Conservation (phyloP, 2,329 filamentous ascomycete genomes). For the Neoascochyta sp. region DNA sequence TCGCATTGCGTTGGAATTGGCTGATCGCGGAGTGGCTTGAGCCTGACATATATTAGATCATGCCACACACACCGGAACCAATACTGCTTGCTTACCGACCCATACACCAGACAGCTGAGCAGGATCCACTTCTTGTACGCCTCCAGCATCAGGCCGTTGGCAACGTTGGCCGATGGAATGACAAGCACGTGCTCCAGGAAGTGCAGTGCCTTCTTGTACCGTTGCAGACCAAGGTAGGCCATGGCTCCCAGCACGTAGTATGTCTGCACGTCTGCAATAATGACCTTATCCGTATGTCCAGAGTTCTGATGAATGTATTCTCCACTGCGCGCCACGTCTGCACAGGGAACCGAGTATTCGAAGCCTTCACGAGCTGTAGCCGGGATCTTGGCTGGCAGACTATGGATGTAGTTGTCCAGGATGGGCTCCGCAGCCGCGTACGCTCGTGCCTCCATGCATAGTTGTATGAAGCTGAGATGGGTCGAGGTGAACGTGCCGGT, state of each 20-base stretch:
- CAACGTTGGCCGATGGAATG: constrained; percentile 61
- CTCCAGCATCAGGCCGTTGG: constrained; percentile 77
- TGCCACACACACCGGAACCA: background rate
- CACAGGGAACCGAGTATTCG: constrained; percentile 41
- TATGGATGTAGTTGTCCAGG: constrained; percentile 63
- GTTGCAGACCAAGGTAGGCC: constrained; percentile 45
- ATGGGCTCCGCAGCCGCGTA: constrained; percentile 57
- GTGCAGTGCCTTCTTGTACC: constrained; percentile 44
- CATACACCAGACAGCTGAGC: constrained; percentile 67
- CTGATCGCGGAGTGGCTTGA: constrained; percentile 54
- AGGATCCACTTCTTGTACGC: constrained; percentile 91
- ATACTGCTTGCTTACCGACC: constrained; percentile 49
- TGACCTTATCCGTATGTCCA: constrained; percentile 56
- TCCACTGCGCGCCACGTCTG: constrained; percentile 44
- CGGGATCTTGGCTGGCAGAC: constrained; percentile 52
- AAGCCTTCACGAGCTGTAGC: constrained; percentile 25
- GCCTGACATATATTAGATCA: constrained; percentile 36
- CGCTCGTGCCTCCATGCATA: constrained; percentile 54
- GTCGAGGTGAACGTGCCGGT: constrained; percentile 63
- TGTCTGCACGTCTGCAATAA: constrained; percentile 51
- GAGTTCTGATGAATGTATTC: constrained; percentile 59
- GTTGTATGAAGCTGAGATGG: constrained; percentile 56
- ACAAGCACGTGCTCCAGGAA: constrained; percentile 51
- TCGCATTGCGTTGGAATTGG: constrained; percentile 53
- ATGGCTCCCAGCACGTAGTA: constrained; percentile 51